Base-by-base conservation (phyloP, 805 yeast species). In the Kluyveromyces nonfermentans region DNA sequence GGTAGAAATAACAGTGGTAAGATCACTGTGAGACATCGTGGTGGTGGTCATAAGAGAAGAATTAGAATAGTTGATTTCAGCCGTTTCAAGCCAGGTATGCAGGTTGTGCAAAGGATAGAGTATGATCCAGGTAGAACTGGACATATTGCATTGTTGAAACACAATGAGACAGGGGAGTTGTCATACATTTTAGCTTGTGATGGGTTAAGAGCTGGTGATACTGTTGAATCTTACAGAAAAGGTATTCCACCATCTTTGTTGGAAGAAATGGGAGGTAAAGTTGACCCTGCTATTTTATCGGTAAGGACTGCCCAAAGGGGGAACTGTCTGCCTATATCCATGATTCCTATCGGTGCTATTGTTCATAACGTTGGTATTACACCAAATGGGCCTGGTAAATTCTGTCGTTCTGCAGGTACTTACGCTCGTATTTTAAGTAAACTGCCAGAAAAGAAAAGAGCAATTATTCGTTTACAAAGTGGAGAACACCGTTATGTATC, bases 21-120 rank as follows among this genome's bases (percentile, higher is more conserved):
- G 53, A 86, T 93, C 56, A 87, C 96, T 4, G 83, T 86, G 38
- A 78, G 98, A 61, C 96, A 93, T 64, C 79, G 94, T 64, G 98
- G 97, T 62, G 98, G 98, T 56, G 97, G 97, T 31, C 93, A 85
- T 63, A 85, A 85, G 64, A 81, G 90, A 58, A 78, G 98, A 65
- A 73, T 85, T 33, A 77, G 98, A 56, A 63, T 85, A 30, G 74
- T 93, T 18, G 98, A 93, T 65, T 81, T 80, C 56, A 68, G 71
- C 54, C 76, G 98, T 58, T 56, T 62, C 33, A 73, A 62, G 3
- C 66, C 80, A 1, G 97, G 97, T 21, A 74, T 73, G 36, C 93
- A 86, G 55, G 73, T 75, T 28, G 97, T 93, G 18, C 68, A 80
- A 50, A 74, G 98, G 62, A 85, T 93, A 47, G 98, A 93, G 65